These are phyloP conservation scores for Suhomyces ambrosiae DNA, from an alignment of 1,139 yeast species.

Conservation along the genomic window DNA sequence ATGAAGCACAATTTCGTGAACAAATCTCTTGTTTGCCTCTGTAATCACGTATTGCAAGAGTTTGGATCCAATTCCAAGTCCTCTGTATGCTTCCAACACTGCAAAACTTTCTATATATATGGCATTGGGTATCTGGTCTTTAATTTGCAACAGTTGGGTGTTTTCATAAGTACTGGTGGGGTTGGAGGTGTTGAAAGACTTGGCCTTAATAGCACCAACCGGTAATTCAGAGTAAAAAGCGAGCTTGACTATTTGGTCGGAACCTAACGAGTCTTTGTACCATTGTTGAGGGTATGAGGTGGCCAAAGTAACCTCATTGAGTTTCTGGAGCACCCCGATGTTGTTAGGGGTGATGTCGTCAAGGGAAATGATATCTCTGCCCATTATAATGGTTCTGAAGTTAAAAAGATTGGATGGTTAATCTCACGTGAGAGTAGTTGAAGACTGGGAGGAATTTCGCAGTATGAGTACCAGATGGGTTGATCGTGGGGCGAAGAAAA, in stretches of 20 bases:
- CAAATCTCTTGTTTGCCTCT: constrained; percentile 52
- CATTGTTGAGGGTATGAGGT: constrained; percentile 46
- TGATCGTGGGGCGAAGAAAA: no score
- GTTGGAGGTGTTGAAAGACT: constrained; percentile 38
- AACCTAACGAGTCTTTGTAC: constrained; percentile 42
- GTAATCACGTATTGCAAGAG: constrained; percentile 57
- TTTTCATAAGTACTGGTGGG: constrained; percentile 27
- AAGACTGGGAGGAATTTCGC: constrained; percentile 5
- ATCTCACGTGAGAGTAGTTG: no score
- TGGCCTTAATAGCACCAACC: constrained; percentile 69
- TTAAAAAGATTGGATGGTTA: neutral
- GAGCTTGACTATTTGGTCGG: constrained; percentile 37
- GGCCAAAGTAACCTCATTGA: constrained; percentile 48
- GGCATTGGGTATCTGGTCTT: constrained; percentile 46
- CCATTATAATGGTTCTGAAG: constrained; percentile 18
- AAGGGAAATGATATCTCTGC: constrained; percentile 45
- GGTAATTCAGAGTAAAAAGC: constrained; percentile 68
- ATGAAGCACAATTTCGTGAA: constrained; percentile 62
- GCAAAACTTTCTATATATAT: constrained; percentile 69
- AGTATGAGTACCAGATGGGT: no score
- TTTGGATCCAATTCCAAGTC: constrained; percentile 61
- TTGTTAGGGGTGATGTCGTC: constrained; percentile 61
- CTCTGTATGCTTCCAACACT: constrained; percentile 62
- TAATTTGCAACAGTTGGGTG: constrained; percentile 25
- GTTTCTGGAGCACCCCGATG: constrained; percentile 52